Base-by-base conservation (phyloP, 2,329 filamentous ascomycete genomes). In the Phialemoniopsis sp. region DNA sequence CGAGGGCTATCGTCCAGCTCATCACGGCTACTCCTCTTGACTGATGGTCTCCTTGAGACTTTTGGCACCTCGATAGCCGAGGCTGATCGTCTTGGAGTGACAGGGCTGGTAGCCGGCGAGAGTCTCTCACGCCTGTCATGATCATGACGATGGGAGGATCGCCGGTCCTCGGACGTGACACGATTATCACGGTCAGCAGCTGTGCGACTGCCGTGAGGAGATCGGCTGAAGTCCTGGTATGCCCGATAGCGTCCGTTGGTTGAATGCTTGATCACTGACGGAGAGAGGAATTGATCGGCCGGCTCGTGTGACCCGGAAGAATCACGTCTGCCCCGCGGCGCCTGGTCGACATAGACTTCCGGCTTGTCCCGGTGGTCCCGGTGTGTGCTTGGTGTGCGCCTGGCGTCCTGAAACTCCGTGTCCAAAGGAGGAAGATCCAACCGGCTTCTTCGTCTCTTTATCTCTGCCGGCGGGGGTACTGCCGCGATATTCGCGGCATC, bases 341-440 rank as follows among this genome's bases (percentile, higher is more conserved):
- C 29, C 21, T 47, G 38, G 18, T 59, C 54, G 1, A 58, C 53
- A 15, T 46, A 43, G 13, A 26, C 21, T 10, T 26, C 21, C 6
- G 21, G 21, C 10, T 26, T 26, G 6, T 26, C 21, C 21, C 21
- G 21, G 21, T 10, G 21, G 6, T 26, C 21, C 10, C 21, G 21
- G 21, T 26, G 21, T 10, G 21, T 10, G 10, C 21, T 26, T 6
- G 21, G 10, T 26, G 29, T 49, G 46, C 21, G 21, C 6, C 21
- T 26, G 21, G 21, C 6, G 6, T 26, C 21, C 21, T 26, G 21
- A 6, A 66, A 34, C 2, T 66, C 59, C 3, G 72, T 75, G 21
- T 70, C 64, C 13, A 75, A 56, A 6, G 59, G 62, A 4, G 71
- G 69, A 5, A 76, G 49, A 19, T 72, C 63, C n/a, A 56, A 51